Evolutionary conservation across 352 stramenopile genomes (phyloP).

Genomic region (Globisporangium carolinianum): DNA sequence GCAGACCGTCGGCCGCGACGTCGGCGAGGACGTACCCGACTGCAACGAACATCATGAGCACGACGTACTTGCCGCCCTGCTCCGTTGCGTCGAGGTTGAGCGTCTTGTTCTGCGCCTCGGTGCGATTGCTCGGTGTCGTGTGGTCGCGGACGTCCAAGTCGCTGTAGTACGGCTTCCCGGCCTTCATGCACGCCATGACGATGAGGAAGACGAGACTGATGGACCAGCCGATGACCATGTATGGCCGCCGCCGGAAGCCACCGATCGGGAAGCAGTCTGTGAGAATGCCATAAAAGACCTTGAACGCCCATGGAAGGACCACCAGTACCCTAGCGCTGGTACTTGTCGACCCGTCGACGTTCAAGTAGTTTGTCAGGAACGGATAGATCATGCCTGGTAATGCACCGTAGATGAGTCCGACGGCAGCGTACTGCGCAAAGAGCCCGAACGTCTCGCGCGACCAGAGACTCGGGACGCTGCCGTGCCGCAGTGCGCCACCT

Average conservation of each 20-base stretch:
- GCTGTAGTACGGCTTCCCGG: conserved; percentile 37
- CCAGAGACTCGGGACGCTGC: conserved; percentile 24
- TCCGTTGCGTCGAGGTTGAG: conserved; percentile 28
- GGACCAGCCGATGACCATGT: conserved; percentile 53
- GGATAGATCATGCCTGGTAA: conserved; percentile 43
- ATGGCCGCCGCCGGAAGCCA: conserved; percentile 52
- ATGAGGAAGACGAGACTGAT: conserved; percentile 36
- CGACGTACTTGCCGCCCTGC: conserved; percentile 43
- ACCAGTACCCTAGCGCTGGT: conserved; percentile 25
- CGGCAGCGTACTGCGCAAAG: conserved; percentile 39
- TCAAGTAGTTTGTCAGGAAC: conserved; percentile 45
- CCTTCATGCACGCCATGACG: conserved; percentile 29
- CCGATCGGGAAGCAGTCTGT: conserved; percentile 47
- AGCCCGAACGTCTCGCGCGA: conserved; percentile 30
- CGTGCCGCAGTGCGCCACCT: conserved; percentile 30
- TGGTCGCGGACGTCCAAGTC: conserved; percentile 12
- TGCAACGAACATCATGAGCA: conserved; percentile 66
- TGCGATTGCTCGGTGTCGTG: conserved; percentile 16
- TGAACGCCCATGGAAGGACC: conserved; percentile 49
- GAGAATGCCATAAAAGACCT: conserved; percentile 59
- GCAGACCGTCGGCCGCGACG: conserved; percentile 49
- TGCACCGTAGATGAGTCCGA: conserved; percentile 43
- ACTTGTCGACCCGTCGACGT: conserved; percentile 22
- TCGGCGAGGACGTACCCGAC: conserved; percentile 75
- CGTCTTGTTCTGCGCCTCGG: conserved; percentile 13